Percentiles rank a stretch among this genome's conserved stretches.
phyloP scores from a whole-genome alignment of 2,329 filamentous ascomycete genomes.

The Nemania sp. region DNA sequence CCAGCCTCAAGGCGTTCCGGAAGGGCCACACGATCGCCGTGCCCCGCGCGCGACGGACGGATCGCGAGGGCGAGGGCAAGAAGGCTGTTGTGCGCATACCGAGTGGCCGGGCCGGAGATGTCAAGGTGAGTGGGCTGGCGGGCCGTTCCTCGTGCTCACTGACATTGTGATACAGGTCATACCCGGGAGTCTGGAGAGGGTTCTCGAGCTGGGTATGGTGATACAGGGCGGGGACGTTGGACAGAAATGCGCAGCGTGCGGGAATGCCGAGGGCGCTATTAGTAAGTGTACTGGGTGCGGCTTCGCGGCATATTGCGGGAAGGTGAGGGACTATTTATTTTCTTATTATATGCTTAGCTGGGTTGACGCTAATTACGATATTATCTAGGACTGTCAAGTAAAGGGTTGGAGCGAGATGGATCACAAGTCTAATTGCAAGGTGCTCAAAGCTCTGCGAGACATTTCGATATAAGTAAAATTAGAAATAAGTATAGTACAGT shows the following conservation, averaged over 20 bases:
- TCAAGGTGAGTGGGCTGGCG: slow-evolving; percentile 47
- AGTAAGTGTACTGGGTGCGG: slow-evolving; percentile 59
- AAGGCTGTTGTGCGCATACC: slow-evolving; percentile 56
- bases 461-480: slow-evolving; percentile 50
- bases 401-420: slow-evolving; percentile 57
- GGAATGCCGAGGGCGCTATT: slow-evolving; percentile 45
- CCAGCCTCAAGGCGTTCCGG: slow-evolving; percentile 53
- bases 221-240: slow-evolving; percentile 18
- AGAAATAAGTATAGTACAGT: background rate
- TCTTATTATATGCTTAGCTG: background rate
- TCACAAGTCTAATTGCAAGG: slow-evolving; percentile 60
- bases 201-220: slow-evolving; percentile 43
- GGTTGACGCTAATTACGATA: background rate
- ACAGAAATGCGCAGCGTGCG: slow-evolving; percentile 46
- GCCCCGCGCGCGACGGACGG: slow-evolving; percentile 52
- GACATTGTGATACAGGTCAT: slow-evolving; percentile 37
- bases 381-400: slow-evolving; percentile 56
- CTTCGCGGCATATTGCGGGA: slow-evolving; percentile 59
- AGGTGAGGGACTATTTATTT: slow-evolving; percentile 53
- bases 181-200: slow-evolving; percentile 44
- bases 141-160: background rate
- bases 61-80: slow-evolving; percentile 53
- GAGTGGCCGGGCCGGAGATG: slow-evolving; percentile 49
- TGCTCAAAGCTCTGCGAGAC: slow-evolving; percentile 54
- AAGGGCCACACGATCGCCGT: slow-evolving; percentile 57